A percentile compares a stretch with the other conserved stretches of the same genome.
phyloP scores from a whole-genome alignment of 805 yeast species.

The Saccharomycopsis synnaedendra region DNA sequence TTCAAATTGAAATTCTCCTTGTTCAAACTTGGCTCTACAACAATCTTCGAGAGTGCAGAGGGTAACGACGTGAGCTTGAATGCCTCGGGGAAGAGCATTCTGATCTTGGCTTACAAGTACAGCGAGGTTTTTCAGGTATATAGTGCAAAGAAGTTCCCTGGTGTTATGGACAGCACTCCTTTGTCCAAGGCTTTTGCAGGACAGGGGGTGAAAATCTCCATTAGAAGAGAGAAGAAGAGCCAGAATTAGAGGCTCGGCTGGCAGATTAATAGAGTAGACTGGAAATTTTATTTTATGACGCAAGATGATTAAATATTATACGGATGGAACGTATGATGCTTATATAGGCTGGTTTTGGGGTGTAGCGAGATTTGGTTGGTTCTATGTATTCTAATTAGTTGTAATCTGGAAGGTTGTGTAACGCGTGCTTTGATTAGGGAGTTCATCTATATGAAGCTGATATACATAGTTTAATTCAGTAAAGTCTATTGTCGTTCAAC shows the following conservation, averaged over 20 bases:
- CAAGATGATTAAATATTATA: too few species aligned
- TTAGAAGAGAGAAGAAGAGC: slow-evolving; percentile 24
- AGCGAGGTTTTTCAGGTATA: slow-evolving; percentile 27
- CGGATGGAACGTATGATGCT: too few species aligned
- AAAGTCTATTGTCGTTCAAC: too few species aligned
- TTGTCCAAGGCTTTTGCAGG: slow-evolving; percentile 30
- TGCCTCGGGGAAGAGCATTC: slow-evolving; percentile 17
- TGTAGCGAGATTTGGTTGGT: too few species aligned
- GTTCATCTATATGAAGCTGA: too few species aligned
- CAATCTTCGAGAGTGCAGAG: slow-evolving; percentile 14
- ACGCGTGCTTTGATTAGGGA: too few species aligned
- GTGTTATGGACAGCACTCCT: slow-evolving; percentile 30
- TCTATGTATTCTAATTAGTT: too few species aligned
- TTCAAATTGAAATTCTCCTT: slow-evolving; percentile 28
- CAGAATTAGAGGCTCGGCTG: neutral
- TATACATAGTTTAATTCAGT: too few species aligned
- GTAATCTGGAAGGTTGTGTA: too few species aligned
- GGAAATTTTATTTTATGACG: too few species aligned
- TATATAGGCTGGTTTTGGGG: too few species aligned
- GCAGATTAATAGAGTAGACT: neutral
- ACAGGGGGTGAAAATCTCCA: slow-evolving; percentile 33
- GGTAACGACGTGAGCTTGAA: slow-evolving; percentile 1
- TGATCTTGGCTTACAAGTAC: slow-evolving; percentile 21
- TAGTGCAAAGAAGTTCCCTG: slow-evolving; percentile 34
- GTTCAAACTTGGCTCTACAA: slow-evolving; percentile 22